Conservation (phyloP, 805 yeast species). For the Myxozyma monticola region DNA sequence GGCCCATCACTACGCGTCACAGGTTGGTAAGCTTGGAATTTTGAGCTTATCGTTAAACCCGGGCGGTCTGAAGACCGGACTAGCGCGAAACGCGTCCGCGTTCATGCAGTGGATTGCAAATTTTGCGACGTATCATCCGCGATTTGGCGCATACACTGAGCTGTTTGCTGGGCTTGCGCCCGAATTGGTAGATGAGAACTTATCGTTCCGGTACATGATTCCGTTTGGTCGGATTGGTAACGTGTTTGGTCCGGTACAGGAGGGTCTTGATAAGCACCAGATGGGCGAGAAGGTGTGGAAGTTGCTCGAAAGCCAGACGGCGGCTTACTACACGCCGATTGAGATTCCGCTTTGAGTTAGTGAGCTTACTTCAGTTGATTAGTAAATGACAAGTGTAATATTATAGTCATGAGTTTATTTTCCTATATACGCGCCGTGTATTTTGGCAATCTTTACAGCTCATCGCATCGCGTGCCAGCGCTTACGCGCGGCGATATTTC, state of each 20-base stretch:
- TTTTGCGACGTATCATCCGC: background rate
- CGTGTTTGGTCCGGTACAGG: background rate
- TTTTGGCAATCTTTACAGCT: too few relatives aligned
- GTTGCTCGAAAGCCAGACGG: conserved; percentile 3
- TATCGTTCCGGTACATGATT: background rate
- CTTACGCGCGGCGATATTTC: too few relatives aligned
- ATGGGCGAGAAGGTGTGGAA: conserved; percentile 13
- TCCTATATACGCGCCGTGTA: too few relatives aligned
- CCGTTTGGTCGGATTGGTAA: conserved; percentile 9
- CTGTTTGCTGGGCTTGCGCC: conserved; percentile 12
- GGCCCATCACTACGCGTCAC: conserved; percentile 11
- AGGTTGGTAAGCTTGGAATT: background rate
- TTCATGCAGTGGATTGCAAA: background rate
- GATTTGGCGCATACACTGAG: conserved; percentile 6
- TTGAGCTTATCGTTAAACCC: conserved; percentile 19
- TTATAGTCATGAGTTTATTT: too few relatives aligned
- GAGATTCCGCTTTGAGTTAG: too few relatives aligned
- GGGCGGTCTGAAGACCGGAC: conserved; percentile 10
- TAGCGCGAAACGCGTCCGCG: background rate
- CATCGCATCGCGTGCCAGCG: too few relatives aligned
- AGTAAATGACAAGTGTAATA: too few relatives aligned
- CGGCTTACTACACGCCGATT: too few relatives aligned
- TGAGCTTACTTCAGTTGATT: too few relatives aligned
- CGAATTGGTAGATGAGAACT: background rate
- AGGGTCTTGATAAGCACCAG: conserved; percentile 5